Percentiles rank a stretch among this genome's conserved stretches.
Evolutionary conservation across 106 monocot genomes (phyloP).

Genomic region (Dioscorea zingiberensis): DNA sequence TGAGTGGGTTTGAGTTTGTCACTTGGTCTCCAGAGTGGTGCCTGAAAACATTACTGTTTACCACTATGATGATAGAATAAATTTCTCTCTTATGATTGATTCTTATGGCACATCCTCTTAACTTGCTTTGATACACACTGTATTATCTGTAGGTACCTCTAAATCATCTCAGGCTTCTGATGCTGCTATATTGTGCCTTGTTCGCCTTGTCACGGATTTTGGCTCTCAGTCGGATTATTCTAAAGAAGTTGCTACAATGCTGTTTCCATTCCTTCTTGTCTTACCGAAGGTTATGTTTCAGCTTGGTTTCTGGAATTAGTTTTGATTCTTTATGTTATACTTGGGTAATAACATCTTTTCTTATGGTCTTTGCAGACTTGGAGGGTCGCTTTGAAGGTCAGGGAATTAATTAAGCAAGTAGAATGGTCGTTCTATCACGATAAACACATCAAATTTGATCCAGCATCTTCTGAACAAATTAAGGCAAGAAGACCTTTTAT

Average conservation of each 20-base stretch:
- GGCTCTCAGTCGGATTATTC: constrained; percentile 25
- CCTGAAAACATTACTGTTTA: too few relatives aligned
- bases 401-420: constrained; percentile 55
- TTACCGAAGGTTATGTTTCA: constrained; percentile 43
- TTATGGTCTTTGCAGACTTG: constrained; percentile 38
- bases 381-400: constrained; percentile 57
- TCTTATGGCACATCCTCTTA: too few relatives aligned
- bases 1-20: too few relatives aligned
- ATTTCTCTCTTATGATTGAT: too few relatives aligned
- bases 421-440: constrained; percentile 57
- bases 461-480: constrained; percentile 17
- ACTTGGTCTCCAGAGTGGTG: too few relatives aligned
- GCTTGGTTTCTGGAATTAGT: not conserved
- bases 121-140: too few relatives aligned
- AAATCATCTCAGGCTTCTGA: constrained; percentile 43
- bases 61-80: too few relatives aligned
- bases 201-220: constrained; percentile 34
- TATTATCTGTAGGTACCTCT: constrained; percentile 26
- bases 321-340: not conserved
- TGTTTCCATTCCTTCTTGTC: constrained; percentile 78
- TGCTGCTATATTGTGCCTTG: constrained; percentile 56
- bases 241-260: constrained; percentile 53
- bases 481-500: constrained; percentile 24
- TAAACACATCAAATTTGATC: constrained; percentile 22
- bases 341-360: too few relatives aligned